A percentile compares a stretch with the other conserved stretches of the same genome.
Conservation (phyloP, 2,329 filamentous ascomycete species). For the Chalaropsis thielavioides region DNA sequence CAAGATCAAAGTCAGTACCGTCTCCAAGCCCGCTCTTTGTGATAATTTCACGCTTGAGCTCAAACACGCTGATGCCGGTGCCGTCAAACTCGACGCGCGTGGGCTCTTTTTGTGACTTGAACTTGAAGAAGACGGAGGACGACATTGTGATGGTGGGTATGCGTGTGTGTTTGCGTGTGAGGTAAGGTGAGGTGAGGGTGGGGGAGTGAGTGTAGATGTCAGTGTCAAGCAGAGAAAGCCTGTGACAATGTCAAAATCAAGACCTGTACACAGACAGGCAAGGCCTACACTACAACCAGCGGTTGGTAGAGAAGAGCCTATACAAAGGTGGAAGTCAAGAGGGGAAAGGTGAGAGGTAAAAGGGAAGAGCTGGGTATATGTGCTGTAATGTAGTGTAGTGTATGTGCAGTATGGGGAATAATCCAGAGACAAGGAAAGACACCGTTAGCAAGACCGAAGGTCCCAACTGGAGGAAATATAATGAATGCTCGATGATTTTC, state of each 20-base stretch:
- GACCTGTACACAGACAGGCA: not conserved
- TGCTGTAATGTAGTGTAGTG: not conserved
- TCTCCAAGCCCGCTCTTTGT: slow-evolving; percentile 84
- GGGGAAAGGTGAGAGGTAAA: not conserved
- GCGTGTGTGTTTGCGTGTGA: not conserved
- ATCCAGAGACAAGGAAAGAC: slow-evolving; percentile 11
- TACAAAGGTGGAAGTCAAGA: not conserved
- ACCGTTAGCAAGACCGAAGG: slow-evolving; percentile 9
- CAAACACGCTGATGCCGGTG: slow-evolving; percentile 94
- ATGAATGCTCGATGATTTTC: slow-evolving; percentile 10
- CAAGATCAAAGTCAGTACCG: slow-evolving; percentile 89
- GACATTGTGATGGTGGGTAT: slow-evolving; percentile 47
- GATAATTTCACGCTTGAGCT: slow-evolving; percentile 98
- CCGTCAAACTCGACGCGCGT: slow-evolving; percentile 93
- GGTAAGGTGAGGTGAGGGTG: not conserved
- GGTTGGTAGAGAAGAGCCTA: not conserved
- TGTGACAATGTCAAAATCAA: not conserved
- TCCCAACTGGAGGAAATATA: slow-evolving; percentile 13
- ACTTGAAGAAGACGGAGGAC: slow-evolving; percentile 98
- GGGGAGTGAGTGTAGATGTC: not conserved
- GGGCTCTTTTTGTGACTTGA: slow-evolving; percentile 96
- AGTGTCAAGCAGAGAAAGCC: not conserved
- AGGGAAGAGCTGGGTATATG: not conserved
- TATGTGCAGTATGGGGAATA: not conserved
- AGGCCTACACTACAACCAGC: not conserved